Evolutionary conservation across 2,329 filamentous ascomycete genomes (phyloP).

Genomic region (Phoma herbarum): DNA sequence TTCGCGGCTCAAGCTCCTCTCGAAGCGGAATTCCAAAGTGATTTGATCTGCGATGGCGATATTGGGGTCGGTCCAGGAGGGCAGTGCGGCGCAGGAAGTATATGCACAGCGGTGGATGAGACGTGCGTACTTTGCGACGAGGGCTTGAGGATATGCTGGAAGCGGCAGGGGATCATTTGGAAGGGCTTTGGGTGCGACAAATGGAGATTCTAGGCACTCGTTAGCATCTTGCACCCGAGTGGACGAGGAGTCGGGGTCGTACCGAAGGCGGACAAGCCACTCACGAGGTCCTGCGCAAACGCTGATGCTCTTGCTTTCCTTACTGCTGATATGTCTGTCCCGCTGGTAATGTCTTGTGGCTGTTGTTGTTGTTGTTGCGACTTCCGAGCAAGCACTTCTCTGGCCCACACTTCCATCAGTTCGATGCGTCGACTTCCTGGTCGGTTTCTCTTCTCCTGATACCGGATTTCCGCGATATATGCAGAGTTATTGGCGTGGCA

Average conservation of each 20-base stretch:
- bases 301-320: slow-evolving; percentile 14
- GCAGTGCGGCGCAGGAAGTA: slow-evolving; percentile 11
- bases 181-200: slow-evolving; percentile 1
- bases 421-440: slow-evolving; percentile 15
- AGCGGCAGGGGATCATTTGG: slow-evolving; percentile 4
- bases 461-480: slow-evolving; percentile 26
- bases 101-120: slow-evolving; percentile 21
- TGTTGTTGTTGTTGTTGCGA: slow-evolving; percentile 5
- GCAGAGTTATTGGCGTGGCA: slow-evolving; percentile 18
- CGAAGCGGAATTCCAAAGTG: slow-evolving; percentile 23
- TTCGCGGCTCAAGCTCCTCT: slow-evolving; percentile 8
- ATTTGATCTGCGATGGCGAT: slow-evolving; percentile 23
- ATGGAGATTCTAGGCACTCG: neutral
- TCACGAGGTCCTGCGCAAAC: slow-evolving; percentile 25
- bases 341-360: neutral
- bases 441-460: slow-evolving; percentile 19
- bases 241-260: neutral
- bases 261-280: slow-evolving; percentile 8
- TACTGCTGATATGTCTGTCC: neutral
- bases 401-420: slow-evolving; percentile 32
- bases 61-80: slow-evolving; percentile 23
- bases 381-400: slow-evolving; percentile 21
- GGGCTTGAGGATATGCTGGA: slow-evolving; percentile 3
- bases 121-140: slow-evolving; percentile 23
- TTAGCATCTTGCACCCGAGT: neutral